Percentiles rank a stretch among this genome's conserved stretches.
Evolutionary conservation across 2,329 filamentous ascomycete species (phyloP).

Genomic region (Alternaria arborescens): DNA sequence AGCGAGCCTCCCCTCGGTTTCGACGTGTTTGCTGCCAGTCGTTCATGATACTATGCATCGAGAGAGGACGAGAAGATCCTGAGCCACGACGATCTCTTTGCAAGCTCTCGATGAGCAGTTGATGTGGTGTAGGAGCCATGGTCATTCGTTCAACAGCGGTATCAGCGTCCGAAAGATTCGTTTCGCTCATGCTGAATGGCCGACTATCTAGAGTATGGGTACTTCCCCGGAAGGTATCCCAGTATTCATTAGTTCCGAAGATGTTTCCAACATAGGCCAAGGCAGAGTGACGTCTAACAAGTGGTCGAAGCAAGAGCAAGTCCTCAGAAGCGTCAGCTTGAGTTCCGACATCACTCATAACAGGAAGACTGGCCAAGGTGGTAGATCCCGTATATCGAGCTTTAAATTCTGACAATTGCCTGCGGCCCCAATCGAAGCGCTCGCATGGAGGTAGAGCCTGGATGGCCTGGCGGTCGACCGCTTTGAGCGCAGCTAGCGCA

Average conservation of each 20-base stretch:
- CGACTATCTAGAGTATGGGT: constrained; percentile 1
- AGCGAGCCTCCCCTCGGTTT: constrained; percentile 13
- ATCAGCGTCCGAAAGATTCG: constrained; percentile 17
- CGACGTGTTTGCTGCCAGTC: constrained; percentile 15
- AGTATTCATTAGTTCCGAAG: constrained; percentile 8
- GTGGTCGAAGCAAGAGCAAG: neutral
- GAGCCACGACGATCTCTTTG: constrained; percentile 14
- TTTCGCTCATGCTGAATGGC: constrained; percentile 20
- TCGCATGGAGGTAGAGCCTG: constrained; percentile 22
- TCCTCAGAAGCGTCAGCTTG: constrained; percentile 1
- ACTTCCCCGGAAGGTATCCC: constrained; percentile 9
- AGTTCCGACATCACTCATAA: constrained; percentile 14
- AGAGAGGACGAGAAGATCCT: constrained; percentile 14
- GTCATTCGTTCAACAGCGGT: constrained; percentile 16
- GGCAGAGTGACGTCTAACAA: constrained; percentile 9
- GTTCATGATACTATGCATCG: constrained; percentile 6
- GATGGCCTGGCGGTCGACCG: constrained; percentile 18
- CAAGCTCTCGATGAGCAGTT: constrained; percentile 4
- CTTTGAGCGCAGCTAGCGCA: constrained; percentile 15
- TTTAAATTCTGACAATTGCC: constrained; percentile 29
- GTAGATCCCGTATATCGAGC: constrained; percentile 1
- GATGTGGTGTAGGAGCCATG: constrained; percentile 6
- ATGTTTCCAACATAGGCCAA: constrained; percentile 9
- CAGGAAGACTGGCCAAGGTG: constrained; percentile 5
- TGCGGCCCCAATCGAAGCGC: constrained; percentile 25